Conservation (phyloP, 2,329 filamentous ascomycete genomes). For the Hypoxylon sp. region DNA sequence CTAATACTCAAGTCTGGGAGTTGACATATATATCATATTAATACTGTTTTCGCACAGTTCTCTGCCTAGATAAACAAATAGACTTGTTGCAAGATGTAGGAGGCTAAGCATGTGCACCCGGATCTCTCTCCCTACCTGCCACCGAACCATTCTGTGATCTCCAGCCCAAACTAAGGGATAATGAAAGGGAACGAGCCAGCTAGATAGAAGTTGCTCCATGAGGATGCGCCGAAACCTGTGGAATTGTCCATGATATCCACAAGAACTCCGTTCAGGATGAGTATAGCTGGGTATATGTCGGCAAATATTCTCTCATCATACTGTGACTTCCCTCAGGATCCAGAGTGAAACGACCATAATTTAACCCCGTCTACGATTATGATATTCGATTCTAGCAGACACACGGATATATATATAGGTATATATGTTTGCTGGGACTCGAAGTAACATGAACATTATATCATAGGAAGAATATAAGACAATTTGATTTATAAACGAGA, state of each 20-base stretch:
- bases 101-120: neutral
- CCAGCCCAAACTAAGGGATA: too few relatives aligned
- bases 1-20: neutral
- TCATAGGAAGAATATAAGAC: neutral
- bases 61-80: neutral
- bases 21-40: neutral
- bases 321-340: too few relatives aligned
- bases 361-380: neutral
- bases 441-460: neutral
- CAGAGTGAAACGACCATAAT: neutral
- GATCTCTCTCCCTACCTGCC: too few relatives aligned
- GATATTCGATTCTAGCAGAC: neutral
- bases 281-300: too few relatives aligned
- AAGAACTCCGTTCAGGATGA: too few relatives aligned
- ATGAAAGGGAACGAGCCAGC: too few relatives aligned
- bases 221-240: too few relatives aligned
- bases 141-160: too few relatives aligned
- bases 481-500: slow-evolving; percentile 19
- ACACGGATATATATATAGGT: neutral
- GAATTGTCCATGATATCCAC: too few relatives aligned
- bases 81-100: neutral
- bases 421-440: neutral
- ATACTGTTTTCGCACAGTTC: neutral
- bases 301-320: too few relatives aligned
- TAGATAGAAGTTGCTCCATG: too few relatives aligned